phyloP scores from a whole-genome alignment of 495 filamentous ascomycete genomes.

The Achaetomiella virescens region DNA sequence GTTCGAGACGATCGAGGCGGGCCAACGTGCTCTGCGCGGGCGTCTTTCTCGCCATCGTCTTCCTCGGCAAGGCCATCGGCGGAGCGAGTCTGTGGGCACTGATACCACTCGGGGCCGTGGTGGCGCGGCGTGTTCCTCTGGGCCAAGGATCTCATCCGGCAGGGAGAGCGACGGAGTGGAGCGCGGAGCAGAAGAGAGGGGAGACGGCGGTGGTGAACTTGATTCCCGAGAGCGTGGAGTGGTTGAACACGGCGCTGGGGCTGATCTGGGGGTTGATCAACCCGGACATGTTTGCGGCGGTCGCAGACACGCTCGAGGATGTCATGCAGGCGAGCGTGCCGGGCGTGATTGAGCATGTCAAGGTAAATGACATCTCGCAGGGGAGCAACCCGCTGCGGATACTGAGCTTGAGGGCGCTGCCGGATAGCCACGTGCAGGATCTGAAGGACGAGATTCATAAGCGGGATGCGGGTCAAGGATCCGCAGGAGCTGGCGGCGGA shows the following conservation, averaged over 20 bases:
- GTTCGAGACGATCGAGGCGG: conserved; percentile 66
- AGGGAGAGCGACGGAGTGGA: conserved; percentile 85
- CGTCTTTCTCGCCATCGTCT: conserved; percentile 63
- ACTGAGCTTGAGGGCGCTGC: conserved; percentile 80
- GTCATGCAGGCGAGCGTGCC: conserved; percentile 95
- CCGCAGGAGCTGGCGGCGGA: conserved; percentile 82
- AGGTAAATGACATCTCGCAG: conserved; percentile 93
- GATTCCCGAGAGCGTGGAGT: conserved; percentile 83
- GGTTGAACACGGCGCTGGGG: conserved; percentile 82
- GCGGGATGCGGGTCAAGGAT: conserved; percentile 70
- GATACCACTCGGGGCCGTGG: conserved; percentile 60
- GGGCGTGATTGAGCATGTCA: conserved; percentile 82
- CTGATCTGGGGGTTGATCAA: conserved; percentile 86
- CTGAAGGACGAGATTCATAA: conserved; percentile 71
- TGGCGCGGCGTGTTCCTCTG: conserved; percentile 78
- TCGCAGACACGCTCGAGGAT: conserved; percentile 55
- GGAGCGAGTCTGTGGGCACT: conserved; percentile 71
- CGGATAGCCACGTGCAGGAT: conserved; percentile 71
- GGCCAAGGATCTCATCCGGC: conserved; percentile 77
- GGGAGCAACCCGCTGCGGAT: conserved; percentile 86
- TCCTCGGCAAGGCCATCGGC: conserved; percentile 68
- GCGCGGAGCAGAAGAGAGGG: conserved; percentile 75
- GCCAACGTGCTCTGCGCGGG: conserved; percentile 60
- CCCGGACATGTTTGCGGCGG: conserved; percentile 80
- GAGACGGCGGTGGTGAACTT: conserved; percentile 76